Conservation (phyloP, 2,329 filamentous ascomycete genomes). For the Trichoderma koningii region DNA sequence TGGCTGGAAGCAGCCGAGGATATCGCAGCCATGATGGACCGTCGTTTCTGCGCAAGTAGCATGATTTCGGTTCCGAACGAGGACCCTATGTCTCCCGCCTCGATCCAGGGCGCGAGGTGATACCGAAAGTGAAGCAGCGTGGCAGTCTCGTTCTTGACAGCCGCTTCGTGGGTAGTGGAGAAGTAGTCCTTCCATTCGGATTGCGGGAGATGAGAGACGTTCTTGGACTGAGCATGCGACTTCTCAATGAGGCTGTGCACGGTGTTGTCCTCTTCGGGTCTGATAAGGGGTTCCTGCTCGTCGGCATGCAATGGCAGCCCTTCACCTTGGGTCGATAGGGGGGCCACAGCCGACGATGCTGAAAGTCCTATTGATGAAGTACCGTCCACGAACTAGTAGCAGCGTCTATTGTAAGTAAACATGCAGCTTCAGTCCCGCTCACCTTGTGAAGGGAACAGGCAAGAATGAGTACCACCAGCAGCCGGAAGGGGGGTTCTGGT, state of each 20-base stretch:
- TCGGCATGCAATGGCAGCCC: neutral
- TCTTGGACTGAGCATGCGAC: constrained; percentile 7
- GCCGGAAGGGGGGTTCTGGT: no score
- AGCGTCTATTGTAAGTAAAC: neutral
- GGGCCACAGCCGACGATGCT: neutral
- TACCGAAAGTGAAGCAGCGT: constrained; percentile 32
- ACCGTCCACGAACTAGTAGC: constrained; percentile 13
- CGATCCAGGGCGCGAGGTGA: constrained; percentile 32
- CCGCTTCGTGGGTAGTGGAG: constrained; percentile 18
- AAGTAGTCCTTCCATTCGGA: constrained; percentile 32
- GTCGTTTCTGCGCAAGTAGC: constrained; percentile 28
- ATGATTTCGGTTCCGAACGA: constrained; percentile 30
- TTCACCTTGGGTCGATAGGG: neutral
- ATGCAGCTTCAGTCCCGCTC: neutral
- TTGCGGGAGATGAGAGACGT: constrained; percentile 2
- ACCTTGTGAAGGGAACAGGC: neutral
- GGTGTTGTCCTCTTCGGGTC: neutral
- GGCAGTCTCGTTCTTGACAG: constrained; percentile 23
- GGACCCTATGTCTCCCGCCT: constrained; percentile 29
- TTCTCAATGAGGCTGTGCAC: neutral
- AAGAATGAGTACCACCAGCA: no score
- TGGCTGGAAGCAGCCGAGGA: constrained; percentile 26
- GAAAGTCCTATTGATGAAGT: constrained; percentile 1
- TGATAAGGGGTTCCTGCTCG: neutral
- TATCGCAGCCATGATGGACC: constrained; percentile 19